A percentile compares a stretch with the other conserved stretches of the same genome.
Evolutionary conservation across 768 basidiomycete species (phyloP).

Genomic region (Boletus tylopilopsis): DNA sequence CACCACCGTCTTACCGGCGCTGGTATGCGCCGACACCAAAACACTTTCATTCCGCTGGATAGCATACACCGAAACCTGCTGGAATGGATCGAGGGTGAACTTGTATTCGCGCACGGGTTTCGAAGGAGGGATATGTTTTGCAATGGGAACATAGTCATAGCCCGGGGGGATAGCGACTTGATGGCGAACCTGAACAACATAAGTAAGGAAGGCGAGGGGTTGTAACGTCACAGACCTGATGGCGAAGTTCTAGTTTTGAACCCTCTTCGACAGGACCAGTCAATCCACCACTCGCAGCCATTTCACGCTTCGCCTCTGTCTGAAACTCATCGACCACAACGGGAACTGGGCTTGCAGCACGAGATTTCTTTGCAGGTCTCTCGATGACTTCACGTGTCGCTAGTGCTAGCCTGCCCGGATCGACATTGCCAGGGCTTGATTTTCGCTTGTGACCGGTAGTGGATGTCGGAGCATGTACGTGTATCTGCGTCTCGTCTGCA

Average conservation of each 20-base stretch:
- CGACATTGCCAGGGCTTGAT: constrained; percentile 7
- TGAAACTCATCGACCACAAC: constrained; percentile 92
- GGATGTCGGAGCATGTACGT: not conserved
- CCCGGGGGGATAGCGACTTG: constrained; percentile 95
- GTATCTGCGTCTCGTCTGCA: not conserved
- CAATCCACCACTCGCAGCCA: constrained; percentile 84
- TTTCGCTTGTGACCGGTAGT: constrained; percentile 24
- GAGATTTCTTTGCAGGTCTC: constrained; percentile 49
- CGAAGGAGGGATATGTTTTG: constrained; percentile 83
- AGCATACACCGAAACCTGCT: constrained; percentile 88
- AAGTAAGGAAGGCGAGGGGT: not conserved
- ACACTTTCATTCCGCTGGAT: constrained; percentile 98
- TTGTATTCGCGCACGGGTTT: constrained; percentile 93
- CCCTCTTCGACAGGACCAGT: constrained; percentile 69
- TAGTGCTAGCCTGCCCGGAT: constrained; percentile 2
- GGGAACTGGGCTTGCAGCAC: constrained; percentile 63
- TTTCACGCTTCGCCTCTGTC: constrained; percentile 88
- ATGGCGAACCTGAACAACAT: constrained; percentile 68
- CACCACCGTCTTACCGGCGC: constrained; percentile 98
- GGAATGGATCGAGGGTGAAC: constrained; percentile 96
- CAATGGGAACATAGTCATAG: constrained; percentile 88
- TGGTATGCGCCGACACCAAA: constrained; percentile 96
- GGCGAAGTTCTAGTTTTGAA: constrained; percentile 69
- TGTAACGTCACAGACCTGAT: constrained; percentile 50
- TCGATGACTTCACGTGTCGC: constrained; percentile 29